Evolutionary conservation across 208 protist species (phyloP).

Genomic region (Leishmania gerbilli): DNA sequence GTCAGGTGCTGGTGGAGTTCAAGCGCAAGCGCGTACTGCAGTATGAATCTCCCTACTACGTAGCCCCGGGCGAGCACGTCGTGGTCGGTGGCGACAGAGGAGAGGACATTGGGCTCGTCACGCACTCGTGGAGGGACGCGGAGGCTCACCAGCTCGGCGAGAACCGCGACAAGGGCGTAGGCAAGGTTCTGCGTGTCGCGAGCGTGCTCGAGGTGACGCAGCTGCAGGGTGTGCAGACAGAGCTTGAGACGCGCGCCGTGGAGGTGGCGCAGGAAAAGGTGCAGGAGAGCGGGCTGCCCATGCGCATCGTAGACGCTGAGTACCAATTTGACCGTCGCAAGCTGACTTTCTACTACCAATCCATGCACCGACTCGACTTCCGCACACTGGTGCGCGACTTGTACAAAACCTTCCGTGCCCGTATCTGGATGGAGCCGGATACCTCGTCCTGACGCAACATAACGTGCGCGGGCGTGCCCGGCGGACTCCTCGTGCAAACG

Average conservation of each 20-base stretch:
- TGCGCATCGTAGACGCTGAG: slow-evolving; percentile 92
- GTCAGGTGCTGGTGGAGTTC: slow-evolving; percentile 92
- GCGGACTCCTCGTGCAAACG: background rate
- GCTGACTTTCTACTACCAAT: slow-evolving; percentile 92
- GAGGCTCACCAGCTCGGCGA: slow-evolving; percentile 29
- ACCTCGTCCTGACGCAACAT: slow-evolving; percentile 31
- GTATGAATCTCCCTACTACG: slow-evolving; percentile 78
- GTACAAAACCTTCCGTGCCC: slow-evolving; percentile 90
- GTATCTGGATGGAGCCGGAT: slow-evolving; percentile 93
- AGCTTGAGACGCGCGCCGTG: slow-evolving; percentile 83
- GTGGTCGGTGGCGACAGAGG: slow-evolving; percentile 92
- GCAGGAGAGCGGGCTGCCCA: slow-evolving; percentile 79
- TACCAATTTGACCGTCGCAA: slow-evolving; percentile 94
- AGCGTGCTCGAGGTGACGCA: slow-evolving; percentile 82
- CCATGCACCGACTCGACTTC: slow-evolving; percentile 87
- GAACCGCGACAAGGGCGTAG: slow-evolving; percentile 56
- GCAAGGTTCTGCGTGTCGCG: slow-evolving; percentile 80
- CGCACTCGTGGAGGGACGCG: slow-evolving; percentile 55
- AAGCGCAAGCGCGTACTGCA: slow-evolving; percentile 87
- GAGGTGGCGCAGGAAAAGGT: slow-evolving; percentile 89
- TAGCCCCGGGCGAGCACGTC: slow-evolving; percentile 86
- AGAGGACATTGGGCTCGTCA: slow-evolving; percentile 91
- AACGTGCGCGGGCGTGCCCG: background rate
- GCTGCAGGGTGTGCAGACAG: slow-evolving; percentile 87
- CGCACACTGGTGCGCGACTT: slow-evolving; percentile 88